phyloP scores from a whole-genome alignment of 1,284 basidiomycete species.

The Vanrija pseudolonga region DNA sequence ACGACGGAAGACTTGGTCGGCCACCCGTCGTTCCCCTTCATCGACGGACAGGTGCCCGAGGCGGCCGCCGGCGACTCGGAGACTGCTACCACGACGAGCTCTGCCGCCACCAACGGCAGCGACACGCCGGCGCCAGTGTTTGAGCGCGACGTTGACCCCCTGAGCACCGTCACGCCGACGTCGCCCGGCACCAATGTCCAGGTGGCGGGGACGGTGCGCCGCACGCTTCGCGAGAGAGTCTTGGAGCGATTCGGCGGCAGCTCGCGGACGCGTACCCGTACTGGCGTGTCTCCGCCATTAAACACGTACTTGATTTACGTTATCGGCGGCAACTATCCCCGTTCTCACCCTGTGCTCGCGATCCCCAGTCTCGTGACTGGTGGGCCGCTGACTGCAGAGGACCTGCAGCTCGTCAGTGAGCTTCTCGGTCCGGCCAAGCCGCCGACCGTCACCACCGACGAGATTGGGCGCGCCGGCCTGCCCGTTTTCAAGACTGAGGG shows the following conservation, averaged over 20 bases:
- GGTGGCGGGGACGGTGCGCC: constrained; percentile 2
- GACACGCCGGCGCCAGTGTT: neutral
- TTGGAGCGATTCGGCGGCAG: constrained; percentile 16
- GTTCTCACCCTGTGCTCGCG: constrained; percentile 75
- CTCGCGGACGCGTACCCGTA: constrained; percentile 7
- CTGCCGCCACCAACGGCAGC: neutral
- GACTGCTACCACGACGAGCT: neutral
- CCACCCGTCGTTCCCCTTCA: constrained; percentile 41
- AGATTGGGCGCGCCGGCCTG: constrained; percentile 74
- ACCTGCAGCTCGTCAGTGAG: constrained; percentile 69
- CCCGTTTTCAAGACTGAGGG: constrained; percentile 62
- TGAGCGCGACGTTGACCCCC: constrained; percentile 9
- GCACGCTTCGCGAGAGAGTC: constrained; percentile 28
- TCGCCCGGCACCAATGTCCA: neutral
- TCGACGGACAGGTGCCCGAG: constrained; percentile 32
- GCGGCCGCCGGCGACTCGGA: neutral
- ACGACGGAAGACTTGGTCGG: constrained; percentile 39
- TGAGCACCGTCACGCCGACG: neutral
- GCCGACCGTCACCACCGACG: constrained; percentile 70
- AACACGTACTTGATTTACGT: constrained; percentile 48
- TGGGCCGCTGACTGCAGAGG: constrained; percentile 55
- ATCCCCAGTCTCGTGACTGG: constrained; percentile 63
- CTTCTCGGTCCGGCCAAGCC: constrained; percentile 50
- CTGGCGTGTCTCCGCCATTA: constrained; percentile 15
- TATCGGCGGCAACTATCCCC: constrained; percentile 74